Base-by-base conservation (phyloP, 1,284 basidiomycete genomes). In the Rhizoctonia solani region DNA sequence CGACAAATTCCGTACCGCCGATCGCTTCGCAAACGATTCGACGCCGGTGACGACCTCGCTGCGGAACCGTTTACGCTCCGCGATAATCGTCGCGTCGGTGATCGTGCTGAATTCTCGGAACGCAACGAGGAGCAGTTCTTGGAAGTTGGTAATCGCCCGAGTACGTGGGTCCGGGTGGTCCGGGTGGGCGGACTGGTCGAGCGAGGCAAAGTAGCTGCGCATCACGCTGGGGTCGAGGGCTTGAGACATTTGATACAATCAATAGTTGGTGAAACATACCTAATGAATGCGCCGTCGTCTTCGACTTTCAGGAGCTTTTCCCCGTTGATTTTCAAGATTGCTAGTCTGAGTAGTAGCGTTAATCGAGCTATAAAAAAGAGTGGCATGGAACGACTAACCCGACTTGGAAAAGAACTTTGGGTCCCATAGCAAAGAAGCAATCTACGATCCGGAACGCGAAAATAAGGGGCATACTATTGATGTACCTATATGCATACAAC, bases 381-480 rank as follows among this genome's bases (percentile, higher is more conserved):
- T 29, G 0, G n/a, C n/a, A n/a, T n/a, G n/a, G n/a, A n/a, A n/a
- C 8, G 41, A 79, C 91, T 77, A 75, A 93, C 91, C 92, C 94
- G 67, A 96, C 89, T 84, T 99, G 96, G 82, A 99, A 99, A 50
- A 99, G 80, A 13, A 99, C 97, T 74, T 95, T 98, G 1, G 96
- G 94, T 0, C 97, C 97, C 93, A 98, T 98, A 71, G 95, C 95
- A 81, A 99, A 92, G 79, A 99, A 97, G 77, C 97, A 99, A 76
- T 99, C 97, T 1, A 98, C 93, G 74, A 99, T 95, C 52, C 97
- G 87, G 82, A 98, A 99, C 0, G 97, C 96, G 75, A 99, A 99
- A 53, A 99, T 89, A 87, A 99, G 92, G 0, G 97, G 97, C 94
- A 99, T 98, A 73, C 93, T 96, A 79, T 98, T 98, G 80, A 99